These are phyloP conservation scores for Daldinia caldariorum DNA, from an alignment of 495 filamentous ascomycete species.

Conservation along the genomic window DNA sequence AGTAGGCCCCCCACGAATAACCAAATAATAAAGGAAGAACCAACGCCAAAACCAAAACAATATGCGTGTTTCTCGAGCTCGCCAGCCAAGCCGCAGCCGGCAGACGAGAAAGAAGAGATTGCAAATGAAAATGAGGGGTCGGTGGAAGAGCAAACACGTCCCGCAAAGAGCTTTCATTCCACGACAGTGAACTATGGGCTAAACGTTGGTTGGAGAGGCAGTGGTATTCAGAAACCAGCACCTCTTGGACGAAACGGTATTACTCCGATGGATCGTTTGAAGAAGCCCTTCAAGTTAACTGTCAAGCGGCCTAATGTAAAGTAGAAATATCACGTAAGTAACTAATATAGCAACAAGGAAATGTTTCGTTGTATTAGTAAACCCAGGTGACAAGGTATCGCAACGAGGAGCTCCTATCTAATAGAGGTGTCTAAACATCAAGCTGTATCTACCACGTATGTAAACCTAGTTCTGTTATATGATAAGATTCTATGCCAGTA, in stretches of 20 bases:
- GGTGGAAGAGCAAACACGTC: slow-evolving; percentile 47
- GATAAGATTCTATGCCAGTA: not conserved
- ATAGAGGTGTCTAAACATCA: not conserved
- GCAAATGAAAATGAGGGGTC: slow-evolving; percentile 44
- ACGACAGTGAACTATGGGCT: slow-evolving; percentile 48
- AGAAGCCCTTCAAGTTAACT: slow-evolving; percentile 60
- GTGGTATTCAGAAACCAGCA: slow-evolving; percentile 47
- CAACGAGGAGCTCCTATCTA: not conserved
- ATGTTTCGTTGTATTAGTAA: not conserved
- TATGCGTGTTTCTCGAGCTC: slow-evolving; percentile 62
- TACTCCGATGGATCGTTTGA: slow-evolving; percentile 54
- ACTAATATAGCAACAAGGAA: not conserved
- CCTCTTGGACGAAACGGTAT: slow-evolving; percentile 49
- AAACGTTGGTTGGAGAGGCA: slow-evolving; percentile 42
- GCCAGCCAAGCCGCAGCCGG: slow-evolving; percentile 45
- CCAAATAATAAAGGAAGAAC: slow-evolving; percentile 21
- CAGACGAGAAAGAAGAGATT: not conserved
- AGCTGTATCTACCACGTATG: not conserved
- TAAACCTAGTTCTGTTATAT: slow-evolving; percentile 4
- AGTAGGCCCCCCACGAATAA: slow-evolving; percentile 22
- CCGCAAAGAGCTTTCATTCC: slow-evolving; percentile 54
- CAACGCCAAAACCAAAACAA: slow-evolving; percentile 47
- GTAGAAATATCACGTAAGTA: not conserved
- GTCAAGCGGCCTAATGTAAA: slow-evolving; percentile 48
- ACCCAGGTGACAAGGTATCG: not conserved